Percentiles rank a stretch among this genome's conserved stretches.
Evolutionary conservation across 768 basidiomycete genomes (phyloP).

Genomic region (Cystobasidium tubakii): DNA sequence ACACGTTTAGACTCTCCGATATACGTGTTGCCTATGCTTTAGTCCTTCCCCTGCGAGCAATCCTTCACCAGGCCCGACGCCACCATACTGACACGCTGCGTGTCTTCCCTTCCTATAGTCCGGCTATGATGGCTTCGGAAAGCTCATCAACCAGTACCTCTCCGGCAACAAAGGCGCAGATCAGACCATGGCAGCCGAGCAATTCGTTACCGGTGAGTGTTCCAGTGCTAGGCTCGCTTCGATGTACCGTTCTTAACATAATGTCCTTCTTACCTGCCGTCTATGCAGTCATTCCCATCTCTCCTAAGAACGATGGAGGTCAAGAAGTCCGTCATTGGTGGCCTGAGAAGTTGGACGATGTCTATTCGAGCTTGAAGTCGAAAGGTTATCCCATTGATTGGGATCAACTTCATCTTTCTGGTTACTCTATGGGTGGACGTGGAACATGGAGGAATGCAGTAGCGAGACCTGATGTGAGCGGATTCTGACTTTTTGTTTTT

Average conservation of each 20-base stretch:
- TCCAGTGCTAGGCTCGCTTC: background rate
- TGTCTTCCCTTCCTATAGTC: conserved; percentile 15
- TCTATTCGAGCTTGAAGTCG: conserved; percentile 22
- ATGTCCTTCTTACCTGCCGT: background rate
- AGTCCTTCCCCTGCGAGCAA: too few species aligned
- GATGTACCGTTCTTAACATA: background rate
- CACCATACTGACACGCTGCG: background rate
- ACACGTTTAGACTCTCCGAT: too few species aligned
- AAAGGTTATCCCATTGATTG: conserved; percentile 36
- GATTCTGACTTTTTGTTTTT: too few species aligned
- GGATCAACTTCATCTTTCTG: conserved; percentile 20
- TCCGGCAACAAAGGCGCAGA: conserved; percentile 25
- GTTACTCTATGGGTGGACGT: conserved; percentile 36
- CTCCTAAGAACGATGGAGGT: conserved; percentile 20
- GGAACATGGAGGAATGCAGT: conserved; percentile 35
- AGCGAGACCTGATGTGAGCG: conserved; percentile 27
- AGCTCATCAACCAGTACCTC: conserved; percentile 34
- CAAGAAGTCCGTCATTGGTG: conserved; percentile 34
- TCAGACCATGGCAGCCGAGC: conserved; percentile 33
- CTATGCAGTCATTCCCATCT: conserved; percentile 35
- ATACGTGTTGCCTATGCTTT: too few species aligned
- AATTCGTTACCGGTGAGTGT: conserved; percentile 16
- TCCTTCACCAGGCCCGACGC: too few species aligned
- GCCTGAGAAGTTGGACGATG: conserved; percentile 28
- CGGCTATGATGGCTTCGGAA: conserved; percentile 34